Evolutionary conservation across 768 basidiomycete genomes (phyloP).

Genomic region (Antrodiella citrinella): DNA sequence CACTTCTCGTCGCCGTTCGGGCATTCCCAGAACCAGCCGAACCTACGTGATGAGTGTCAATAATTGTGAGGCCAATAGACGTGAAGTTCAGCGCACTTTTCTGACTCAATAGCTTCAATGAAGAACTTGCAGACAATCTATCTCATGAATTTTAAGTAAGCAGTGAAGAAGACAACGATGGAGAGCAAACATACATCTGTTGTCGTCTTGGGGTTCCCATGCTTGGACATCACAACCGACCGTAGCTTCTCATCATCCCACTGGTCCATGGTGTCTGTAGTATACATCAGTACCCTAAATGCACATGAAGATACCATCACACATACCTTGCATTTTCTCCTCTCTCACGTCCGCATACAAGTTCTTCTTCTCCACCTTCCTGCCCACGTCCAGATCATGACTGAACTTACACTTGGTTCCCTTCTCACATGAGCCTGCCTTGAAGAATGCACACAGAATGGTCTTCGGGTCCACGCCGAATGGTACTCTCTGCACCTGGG

Average conservation of each 20-base stretch:
- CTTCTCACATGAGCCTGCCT: constrained; percentile 90
- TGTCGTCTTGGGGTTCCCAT: constrained; percentile 84
- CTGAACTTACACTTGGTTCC: constrained; percentile 96
- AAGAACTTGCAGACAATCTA: constrained; percentile 98
- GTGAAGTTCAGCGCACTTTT: constrained; percentile 51
- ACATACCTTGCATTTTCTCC: constrained; percentile 65
- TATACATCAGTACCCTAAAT: background rate
- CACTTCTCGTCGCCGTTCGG: constrained; percentile 75
- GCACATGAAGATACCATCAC: background rate
- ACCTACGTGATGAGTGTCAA: constrained; percentile 31
- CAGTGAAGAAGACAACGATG: constrained; percentile 3
- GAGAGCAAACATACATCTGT: constrained; percentile 65
- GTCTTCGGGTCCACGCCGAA: constrained; percentile 97
- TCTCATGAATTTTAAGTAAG: no score
- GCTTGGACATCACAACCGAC: constrained; percentile 79
- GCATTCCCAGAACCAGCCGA: constrained; percentile 96
- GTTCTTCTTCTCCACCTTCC: constrained; percentile 94
- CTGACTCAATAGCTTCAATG: constrained; percentile 89
- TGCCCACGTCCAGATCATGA: constrained; percentile 80
- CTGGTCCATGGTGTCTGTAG: constrained; percentile 87
- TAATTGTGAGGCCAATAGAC: constrained; percentile 1
- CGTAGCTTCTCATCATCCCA: constrained; percentile 96
- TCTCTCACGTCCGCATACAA: constrained; percentile 84
- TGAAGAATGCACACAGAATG: constrained; percentile 85
- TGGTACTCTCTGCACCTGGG: constrained; percentile 78